Percentiles rank a stretch among this genome's conserved stretches.
phyloP scores from a whole-genome alignment of 345 rosid genomes.

The Sisymbrium altissimum region DNA sequence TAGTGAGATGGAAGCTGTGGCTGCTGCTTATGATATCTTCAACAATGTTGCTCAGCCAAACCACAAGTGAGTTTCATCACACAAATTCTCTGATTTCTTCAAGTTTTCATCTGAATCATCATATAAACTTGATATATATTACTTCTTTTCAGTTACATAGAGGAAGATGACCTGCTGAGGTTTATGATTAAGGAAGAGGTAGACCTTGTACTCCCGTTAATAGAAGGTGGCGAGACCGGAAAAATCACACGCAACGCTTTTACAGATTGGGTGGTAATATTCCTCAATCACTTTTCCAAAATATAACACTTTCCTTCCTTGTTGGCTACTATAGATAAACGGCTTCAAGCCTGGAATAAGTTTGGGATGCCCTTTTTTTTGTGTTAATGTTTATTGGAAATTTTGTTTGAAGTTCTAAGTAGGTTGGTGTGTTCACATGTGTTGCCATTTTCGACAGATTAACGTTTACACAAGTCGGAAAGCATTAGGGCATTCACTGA shows the following conservation, averaged over 20 bases:
- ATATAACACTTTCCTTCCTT: no score
- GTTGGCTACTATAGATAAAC: no score
- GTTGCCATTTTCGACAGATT: conserved; percentile 42
- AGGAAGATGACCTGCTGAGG: conserved; percentile 66
- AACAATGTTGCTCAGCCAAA: conserved; percentile 47
- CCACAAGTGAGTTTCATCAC: conserved; percentile 43
- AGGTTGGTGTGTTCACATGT: neutral
- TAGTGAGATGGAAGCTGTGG: conserved; percentile 75
- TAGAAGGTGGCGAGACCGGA: conserved; percentile 56
- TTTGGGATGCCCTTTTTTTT: neutral
- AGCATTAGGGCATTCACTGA: conserved; percentile 71
- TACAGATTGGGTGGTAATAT: conserved; percentile 76
- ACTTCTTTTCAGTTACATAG: conserved; percentile 51
- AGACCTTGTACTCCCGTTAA: conserved; percentile 64
- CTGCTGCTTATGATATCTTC: conserved; percentile 66
- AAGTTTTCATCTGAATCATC: neutral
- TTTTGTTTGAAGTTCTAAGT: neutral
- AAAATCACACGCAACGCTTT: conserved; percentile 57
- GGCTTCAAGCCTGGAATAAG: no score
- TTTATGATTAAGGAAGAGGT: conserved; percentile 93
- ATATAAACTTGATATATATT: neutral
- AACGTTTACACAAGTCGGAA: conserved; percentile 68
- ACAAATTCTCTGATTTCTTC: neutral
- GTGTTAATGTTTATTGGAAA: neutral
- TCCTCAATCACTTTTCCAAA: neutral